Evolutionary conservation across 768 basidiomycete genomes (phyloP), one percentile per base, ranked within the genome.

Genomic region (Pleurotus sapidus): DNA sequence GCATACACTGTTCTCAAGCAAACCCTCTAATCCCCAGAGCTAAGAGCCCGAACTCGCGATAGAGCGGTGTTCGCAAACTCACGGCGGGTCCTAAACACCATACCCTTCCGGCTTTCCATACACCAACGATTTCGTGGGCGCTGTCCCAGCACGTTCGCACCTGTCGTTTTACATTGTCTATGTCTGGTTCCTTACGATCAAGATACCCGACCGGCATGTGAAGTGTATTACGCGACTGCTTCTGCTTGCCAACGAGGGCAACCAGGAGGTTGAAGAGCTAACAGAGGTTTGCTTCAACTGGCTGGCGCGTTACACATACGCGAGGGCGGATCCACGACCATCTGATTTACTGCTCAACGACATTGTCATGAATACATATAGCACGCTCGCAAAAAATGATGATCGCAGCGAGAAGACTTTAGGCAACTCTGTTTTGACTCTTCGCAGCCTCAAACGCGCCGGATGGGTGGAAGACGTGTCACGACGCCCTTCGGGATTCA

Each of bases 221-320:
- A 82, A 85, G 25, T 94, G 88, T 72, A 94, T 99, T 68, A 88
- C 89, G 0, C 81, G 89, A 7, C 90, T 94, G 62, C 81, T 99
- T 1, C 76, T 95, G 7, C 77, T 94, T 23, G 94, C 93, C 12
- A 94, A 94, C 71, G 89, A 90, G 59, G 87, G 83, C 12, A 83
- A 82, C 54, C 73, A 75, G 2, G 79, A 83, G 40, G 76, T 95
- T 4, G 97, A 98, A 68, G 93, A 91, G 59, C 87, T 89, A 23
- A 92, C 95, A 0, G 93, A 98, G 67, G 96, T 98, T 37, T 96
- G 93, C 71, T 95, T 98, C 66, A 97, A 99, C 69, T 98, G 95
- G 94, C 79, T 99, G 15, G 89, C 93, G 8, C 81, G 97, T 15
- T 97, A 97, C 68, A 89, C 96, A 0, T 98, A 95, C 64, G 93